These are phyloP conservation scores for Paraconiothyrium brasiliense DNA, from an alignment of 2,329 filamentous ascomycete genomes.

Conservation along the genomic window DNA sequence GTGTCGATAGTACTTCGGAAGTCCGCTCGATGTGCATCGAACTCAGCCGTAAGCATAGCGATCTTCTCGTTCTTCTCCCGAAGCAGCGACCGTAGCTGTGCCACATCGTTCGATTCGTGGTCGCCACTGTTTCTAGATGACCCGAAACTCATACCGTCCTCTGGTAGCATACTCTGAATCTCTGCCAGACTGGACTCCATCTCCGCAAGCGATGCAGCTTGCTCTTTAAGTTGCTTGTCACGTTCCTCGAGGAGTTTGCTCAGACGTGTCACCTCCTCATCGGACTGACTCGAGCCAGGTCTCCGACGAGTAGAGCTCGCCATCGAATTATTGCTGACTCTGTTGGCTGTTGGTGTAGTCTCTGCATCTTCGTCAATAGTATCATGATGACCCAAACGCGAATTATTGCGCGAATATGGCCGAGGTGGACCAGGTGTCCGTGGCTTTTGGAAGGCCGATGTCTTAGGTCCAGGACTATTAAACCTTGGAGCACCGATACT, in stretches of 20 bases:
- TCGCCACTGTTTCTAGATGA: slow-evolving; percentile 55
- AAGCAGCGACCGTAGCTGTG: slow-evolving; percentile 81
- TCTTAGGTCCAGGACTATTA: slow-evolving; percentile 69
- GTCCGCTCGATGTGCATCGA: slow-evolving; percentile 92
- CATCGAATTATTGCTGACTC: slow-evolving; percentile 62
- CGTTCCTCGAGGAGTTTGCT: slow-evolving; percentile 80
- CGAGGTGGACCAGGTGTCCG: slow-evolving; percentile 53
- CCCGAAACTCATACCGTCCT: slow-evolving; percentile 59
- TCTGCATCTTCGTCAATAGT: slow-evolving; percentile 52
- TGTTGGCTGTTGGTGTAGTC: slow-evolving; percentile 62
- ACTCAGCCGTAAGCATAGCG: slow-evolving; percentile 88
- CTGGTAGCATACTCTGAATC: slow-evolving; percentile 75
- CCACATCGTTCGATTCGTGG: slow-evolving; percentile 68
- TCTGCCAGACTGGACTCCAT: slow-evolving; percentile 92
- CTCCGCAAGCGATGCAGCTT: slow-evolving; percentile 81
- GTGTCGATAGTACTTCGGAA: slow-evolving; percentile 98
- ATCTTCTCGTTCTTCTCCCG: slow-evolving; percentile 98
- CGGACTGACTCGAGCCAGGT: slow-evolving; percentile 48
- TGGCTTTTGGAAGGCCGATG: slow-evolving; percentile 65
- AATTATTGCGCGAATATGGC: slow-evolving; percentile 59
- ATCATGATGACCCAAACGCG: slow-evolving; percentile 55
- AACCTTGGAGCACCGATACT: slow-evolving; percentile 67
- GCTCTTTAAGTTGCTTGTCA: slow-evolving; percentile 87
- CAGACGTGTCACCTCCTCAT: slow-evolving; percentile 77
- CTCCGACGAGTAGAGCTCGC: slow-evolving; percentile 54